Base-by-base conservation (phyloP, 2,329 filamentous ascomycete species). In the Pseudocercospora crystallina region DNA sequence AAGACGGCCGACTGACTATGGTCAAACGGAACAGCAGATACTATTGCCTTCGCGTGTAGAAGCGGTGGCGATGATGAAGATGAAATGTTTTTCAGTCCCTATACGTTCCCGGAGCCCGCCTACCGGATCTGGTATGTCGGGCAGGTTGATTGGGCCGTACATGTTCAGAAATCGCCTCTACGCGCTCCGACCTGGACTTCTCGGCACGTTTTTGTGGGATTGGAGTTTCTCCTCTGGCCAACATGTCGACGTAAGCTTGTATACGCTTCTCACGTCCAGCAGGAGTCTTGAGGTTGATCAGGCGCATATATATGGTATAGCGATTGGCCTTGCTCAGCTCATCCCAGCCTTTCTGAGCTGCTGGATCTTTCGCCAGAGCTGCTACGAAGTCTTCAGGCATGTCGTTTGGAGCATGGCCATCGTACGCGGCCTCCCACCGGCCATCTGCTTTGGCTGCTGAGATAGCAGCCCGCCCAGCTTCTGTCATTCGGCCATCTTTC, bases 341-440 rank as follows among this genome's bases (percentile, higher is more conserved):
- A 3, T 73, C 69, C 54, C 78, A 81, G 31, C 70, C 72, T 0
- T 50, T 56, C 12, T 68, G 67, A 0, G 73, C 74, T 12, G 56
- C 57, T 1, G 63, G 55, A n/a, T 70, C 68, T 5, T 14, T 61
- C 2, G 66, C 63, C 40, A 83, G 54, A 9, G 73, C 76, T 0
- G 38, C 62, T 34, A 70, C 66, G 44, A 85, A 76, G 55, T 83
- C 80, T 0, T 66, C 61, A 0, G 80, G 79, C 2, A 77, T 71
- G 12, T 69, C 62, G 2, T 77, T 77, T 11, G 65, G 71, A 43
- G 75, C 75, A 3, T 75, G 68, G 0, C 77, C 76, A 4, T 75
- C 74, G 56, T 84, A 84, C 2, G 82, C 81, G 20, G 72, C 70
- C 1, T 76, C 77, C 81, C 81, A 84, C 1, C 81, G 69, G 0